These are phyloP conservation scores for Claviceps monticola DNA, from an alignment of 2,329 filamentous ascomycete species.

Conservation along the genomic window DNA sequence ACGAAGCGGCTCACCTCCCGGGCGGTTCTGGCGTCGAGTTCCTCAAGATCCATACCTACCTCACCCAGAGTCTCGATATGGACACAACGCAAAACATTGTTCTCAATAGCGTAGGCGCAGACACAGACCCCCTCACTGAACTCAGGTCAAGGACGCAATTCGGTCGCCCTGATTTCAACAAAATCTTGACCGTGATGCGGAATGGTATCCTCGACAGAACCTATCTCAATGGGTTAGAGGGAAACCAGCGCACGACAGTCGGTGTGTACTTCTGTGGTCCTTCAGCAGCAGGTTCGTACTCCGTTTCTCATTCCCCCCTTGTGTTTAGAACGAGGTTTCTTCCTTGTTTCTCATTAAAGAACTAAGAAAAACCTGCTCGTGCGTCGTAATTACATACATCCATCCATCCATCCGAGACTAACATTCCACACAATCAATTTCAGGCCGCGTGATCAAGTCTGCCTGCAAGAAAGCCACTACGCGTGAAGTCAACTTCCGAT, in stretches of 20 bases:
- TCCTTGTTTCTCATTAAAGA: background rate
- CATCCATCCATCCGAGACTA: too few relatives aligned
- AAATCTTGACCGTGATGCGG: constrained; percentile 71
- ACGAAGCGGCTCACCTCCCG: constrained; percentile 51
- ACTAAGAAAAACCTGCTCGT: too few relatives aligned
- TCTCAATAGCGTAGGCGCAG: constrained; percentile 81
- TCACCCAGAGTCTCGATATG: constrained; percentile 82
- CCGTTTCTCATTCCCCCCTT: too few relatives aligned
- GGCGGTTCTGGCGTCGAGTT: constrained; percentile 66
- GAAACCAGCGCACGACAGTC: constrained; percentile 65
- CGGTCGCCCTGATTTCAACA: constrained; percentile 76
- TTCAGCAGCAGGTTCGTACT: constrained; percentile 44
- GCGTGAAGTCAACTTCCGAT: constrained; percentile 79
- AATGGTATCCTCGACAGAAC: constrained; percentile 74
- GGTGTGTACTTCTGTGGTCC: constrained; percentile 98
- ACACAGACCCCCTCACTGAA: constrained; percentile 83
- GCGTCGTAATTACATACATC: too few relatives aligned
- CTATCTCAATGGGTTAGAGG: constrained; percentile 73
- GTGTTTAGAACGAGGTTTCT: too few relatives aligned
- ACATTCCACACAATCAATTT: constrained; percentile 8
- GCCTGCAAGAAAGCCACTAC: constrained; percentile 62
- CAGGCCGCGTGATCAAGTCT: constrained; percentile 71
- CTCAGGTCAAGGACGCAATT: constrained; percentile 85
- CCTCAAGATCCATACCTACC: constrained; percentile 93
- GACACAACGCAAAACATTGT: constrained; percentile 96